A percentile compares a stretch with the other conserved stretches of the same genome.
These are phyloP conservation scores for Sclerotiophoma versabilis DNA, from an alignment of 2,329 filamentous ascomycete genomes.

Conservation along the genomic window DNA sequence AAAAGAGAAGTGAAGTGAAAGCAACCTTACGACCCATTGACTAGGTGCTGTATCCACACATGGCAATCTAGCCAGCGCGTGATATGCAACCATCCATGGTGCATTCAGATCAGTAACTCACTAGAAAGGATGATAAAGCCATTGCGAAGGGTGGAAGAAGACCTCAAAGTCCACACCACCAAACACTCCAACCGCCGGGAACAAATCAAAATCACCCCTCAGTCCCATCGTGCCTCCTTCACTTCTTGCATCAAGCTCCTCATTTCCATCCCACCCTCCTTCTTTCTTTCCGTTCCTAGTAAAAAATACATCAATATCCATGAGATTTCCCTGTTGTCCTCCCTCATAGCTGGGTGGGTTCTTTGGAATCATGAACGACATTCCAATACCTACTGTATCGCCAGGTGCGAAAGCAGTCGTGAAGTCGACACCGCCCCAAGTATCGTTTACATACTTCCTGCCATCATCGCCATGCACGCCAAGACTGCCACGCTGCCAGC, in stretches of 20 bases:
- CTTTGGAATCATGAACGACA: constrained; percentile 62
- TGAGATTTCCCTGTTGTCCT: constrained; percentile 30
- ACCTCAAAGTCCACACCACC: constrained; percentile 73
- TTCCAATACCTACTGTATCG: constrained; percentile 75
- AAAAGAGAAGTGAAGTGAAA: no score
- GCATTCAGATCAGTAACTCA: background rate
- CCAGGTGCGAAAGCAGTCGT: constrained; percentile 68
- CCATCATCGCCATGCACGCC: constrained; percentile 85
- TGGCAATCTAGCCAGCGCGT: no score
- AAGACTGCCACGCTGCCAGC: constrained; percentile 79
- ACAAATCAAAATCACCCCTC: constrained; percentile 74
- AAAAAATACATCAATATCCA: constrained; percentile 70
- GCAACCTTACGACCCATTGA: no score
- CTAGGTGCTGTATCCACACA: no score
- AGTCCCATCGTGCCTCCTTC: constrained; percentile 68
- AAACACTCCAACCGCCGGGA: constrained; percentile 74
- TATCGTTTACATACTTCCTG: constrained; percentile 76
- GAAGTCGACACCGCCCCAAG: constrained; percentile 75
- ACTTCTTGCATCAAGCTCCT: constrained; percentile 73
- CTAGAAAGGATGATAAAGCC: constrained; percentile 57
- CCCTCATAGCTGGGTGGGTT: constrained; percentile 46
- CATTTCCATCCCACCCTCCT: constrained; percentile 75
- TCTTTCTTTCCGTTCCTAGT: constrained; percentile 68
- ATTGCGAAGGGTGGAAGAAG: constrained; percentile 65
- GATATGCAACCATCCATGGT: no score